Evolutionary conservation across 2,329 filamentous ascomycete species (phyloP).

Genomic region (Tetracladium maxilliforme): DNA sequence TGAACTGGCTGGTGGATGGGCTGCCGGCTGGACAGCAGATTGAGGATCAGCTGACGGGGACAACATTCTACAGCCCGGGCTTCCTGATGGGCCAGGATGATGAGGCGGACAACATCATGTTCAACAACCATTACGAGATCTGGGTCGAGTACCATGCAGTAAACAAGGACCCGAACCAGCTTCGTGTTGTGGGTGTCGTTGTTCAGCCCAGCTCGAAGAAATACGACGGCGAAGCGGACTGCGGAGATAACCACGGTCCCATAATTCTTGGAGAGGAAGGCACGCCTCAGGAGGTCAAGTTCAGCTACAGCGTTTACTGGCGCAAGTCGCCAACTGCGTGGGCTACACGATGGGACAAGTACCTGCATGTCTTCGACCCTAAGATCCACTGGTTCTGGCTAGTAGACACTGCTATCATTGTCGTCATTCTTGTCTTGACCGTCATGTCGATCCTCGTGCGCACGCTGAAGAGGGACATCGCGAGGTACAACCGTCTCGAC

Average conservation of each 20-base stretch:
- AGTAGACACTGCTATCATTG: slow-evolving; percentile 89
- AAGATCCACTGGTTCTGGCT: slow-evolving; percentile 99
- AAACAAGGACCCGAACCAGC: slow-evolving; percentile 56
- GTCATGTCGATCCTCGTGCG: slow-evolving; percentile 85
- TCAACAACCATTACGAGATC: slow-evolving; percentile 97
- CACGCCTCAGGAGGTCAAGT: slow-evolving; percentile 57
- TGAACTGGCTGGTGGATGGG: slow-evolving; percentile 94
- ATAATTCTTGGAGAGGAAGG: slow-evolving; percentile 51
- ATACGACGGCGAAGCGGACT: slow-evolving; percentile 41
- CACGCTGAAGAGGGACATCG: slow-evolving; percentile 87
- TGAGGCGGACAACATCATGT: slow-evolving; percentile 36
- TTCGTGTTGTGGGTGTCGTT: slow-evolving; percentile 80
- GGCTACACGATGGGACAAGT: slow-evolving; percentile 98
- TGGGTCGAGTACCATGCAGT: slow-evolving; percentile 86
- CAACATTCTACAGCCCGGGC: slow-evolving; percentile 79
- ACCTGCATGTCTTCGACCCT: slow-evolving; percentile 90
- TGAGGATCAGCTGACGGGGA: slow-evolving; percentile 59
- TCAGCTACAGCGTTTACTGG: slow-evolving; percentile 92
- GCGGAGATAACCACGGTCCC: slow-evolving; percentile 37
- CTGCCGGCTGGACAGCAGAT: slow-evolving; percentile 80
- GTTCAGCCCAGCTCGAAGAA: slow-evolving; percentile 67
- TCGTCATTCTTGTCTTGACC: slow-evolving; percentile 79
- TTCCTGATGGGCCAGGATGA: slow-evolving; percentile 61
- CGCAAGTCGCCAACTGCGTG: slow-evolving; percentile 70
- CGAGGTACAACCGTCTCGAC: slow-evolving; percentile 88